Conservation (phyloP, 2,329 filamentous ascomycete species). For the Neopestalotiopsis sp. region DNA sequence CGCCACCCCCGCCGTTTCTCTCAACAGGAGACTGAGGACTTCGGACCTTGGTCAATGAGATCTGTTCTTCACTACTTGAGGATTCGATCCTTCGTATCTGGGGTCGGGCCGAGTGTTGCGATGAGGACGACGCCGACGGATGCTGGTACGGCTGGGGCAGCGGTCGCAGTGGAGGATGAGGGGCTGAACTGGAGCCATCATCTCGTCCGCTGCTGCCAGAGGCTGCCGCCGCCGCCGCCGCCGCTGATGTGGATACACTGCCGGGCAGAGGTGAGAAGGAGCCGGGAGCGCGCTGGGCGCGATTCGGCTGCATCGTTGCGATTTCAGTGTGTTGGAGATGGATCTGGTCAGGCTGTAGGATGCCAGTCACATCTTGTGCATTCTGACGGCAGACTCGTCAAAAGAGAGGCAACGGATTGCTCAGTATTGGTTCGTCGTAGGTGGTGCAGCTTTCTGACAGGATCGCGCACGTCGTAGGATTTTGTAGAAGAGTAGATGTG, state of each 20-base stretch:
- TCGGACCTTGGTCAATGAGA: conserved; percentile 52
- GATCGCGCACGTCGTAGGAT: neutral
- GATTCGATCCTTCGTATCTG: conserved; percentile 51
- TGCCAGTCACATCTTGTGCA: neutral
- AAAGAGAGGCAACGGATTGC: neutral
- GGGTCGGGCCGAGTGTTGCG: conserved; percentile 38
- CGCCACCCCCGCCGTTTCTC: conserved; percentile 24
- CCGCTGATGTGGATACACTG: conserved; percentile 32
- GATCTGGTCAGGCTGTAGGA: neutral
- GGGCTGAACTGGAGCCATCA: conserved; percentile 18
- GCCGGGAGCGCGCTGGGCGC: conserved; percentile 41
- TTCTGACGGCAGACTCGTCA: neutral
- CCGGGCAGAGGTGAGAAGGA: conserved; percentile 61
- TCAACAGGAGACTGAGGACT: conserved; percentile 38
- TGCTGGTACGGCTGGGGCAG: conserved; percentile 33
- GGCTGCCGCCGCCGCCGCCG: conserved; percentile 29
- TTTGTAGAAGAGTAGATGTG: neutral
- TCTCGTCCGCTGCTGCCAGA: conserved; percentile 1
- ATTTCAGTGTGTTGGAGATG: conserved; percentile 4
- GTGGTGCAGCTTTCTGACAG: neutral
- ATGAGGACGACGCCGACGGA: conserved; percentile 33
- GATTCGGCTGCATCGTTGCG: conserved; percentile 36
- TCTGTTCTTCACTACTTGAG: conserved; percentile 50
- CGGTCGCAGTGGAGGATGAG: conserved; percentile 19
- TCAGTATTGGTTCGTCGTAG: neutral